Base-by-base conservation (phyloP, 2,329 filamentous ascomycete species). In the Dothistroma septosporum region DNA sequence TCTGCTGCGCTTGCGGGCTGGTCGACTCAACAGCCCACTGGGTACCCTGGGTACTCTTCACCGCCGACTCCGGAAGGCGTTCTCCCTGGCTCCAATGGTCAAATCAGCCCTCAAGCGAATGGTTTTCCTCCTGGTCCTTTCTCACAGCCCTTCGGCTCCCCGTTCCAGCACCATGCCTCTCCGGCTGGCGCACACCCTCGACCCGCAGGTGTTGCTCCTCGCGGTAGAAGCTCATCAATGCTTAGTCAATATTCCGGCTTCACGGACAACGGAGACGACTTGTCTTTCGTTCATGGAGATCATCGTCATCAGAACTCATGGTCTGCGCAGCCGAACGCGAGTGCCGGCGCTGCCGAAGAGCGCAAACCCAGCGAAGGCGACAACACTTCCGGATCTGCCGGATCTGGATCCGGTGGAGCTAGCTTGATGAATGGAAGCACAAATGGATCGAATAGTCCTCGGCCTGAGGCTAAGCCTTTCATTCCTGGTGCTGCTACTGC, bases 31-130 rank as follows among this genome's bases (percentile, higher is more conserved):
- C 57, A 61, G 24, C 64, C 70, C 57, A 57, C 67, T 41, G 61
- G 62, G 10, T 68, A 66, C 32, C 59, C 64, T 37, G 61, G 62
- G 31, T 64, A 69, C 58, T 76, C 77, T 28, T 75, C 78, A 46
- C 78, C 78, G 33, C 76, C 76, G 0, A 86, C 84, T n/a, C 85
- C 85, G n/a, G 85, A 87, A 73, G 83, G 82, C 31, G 78, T 80
- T 33, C 73, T 86, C 14, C 82, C 83, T 24, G 82, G 82, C 59
- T 83, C 82, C 10, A 79, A 59, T 8, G 66, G 66, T 54, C 61
- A 64, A 52, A 50, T 63, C 57, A 64, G 59, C 53, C 61, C 61
- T 62, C 60, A 61, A 49, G 47, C 64, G 19, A 66, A 64, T 46
- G 64, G 64, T 46, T 63, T 59, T 58, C 59, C 57, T 59, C 62